These are phyloP conservation scores for Hericium rajendrae DNA, from an alignment of 768 basidiomycete genomes.

Conservation along the genomic window DNA sequence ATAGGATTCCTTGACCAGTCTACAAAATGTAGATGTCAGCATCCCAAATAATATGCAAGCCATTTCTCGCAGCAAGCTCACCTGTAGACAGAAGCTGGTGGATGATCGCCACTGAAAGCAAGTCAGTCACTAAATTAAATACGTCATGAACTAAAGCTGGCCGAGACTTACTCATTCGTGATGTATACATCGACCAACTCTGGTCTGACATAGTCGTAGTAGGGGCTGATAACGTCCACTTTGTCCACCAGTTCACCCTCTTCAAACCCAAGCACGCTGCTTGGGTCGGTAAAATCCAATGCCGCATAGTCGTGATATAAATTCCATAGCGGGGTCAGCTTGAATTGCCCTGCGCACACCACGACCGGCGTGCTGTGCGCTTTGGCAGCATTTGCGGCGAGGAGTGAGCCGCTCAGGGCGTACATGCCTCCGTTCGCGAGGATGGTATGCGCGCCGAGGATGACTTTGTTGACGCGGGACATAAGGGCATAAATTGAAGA, in stretches of 20 bases:
- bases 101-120: constrained; percentile 77
- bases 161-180: constrained; percentile 81
- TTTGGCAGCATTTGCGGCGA: constrained; percentile 80
- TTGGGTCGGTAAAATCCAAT: constrained; percentile 67
- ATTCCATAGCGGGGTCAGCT: constrained; percentile 88
- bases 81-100: constrained; percentile 90
- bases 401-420: constrained; percentile 74
- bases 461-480: constrained; percentile 94
- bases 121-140: not conserved
- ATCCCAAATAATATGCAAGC: not conserved
- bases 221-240: constrained; percentile 92
- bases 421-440: constrained; percentile 96
- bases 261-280: constrained; percentile 61
- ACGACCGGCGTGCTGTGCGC: constrained; percentile 89
- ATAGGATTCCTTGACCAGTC: constrained; percentile 87
- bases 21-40: constrained; percentile 20
- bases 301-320: constrained; percentile 80
- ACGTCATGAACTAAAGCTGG: constrained; percentile 3
- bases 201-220: constrained; percentile 90
- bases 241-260: constrained; percentile 75
- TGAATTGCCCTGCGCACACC: constrained; percentile 93
- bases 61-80: constrained; percentile 15
- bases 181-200: constrained; percentile 91
- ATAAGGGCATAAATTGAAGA: constrained; percentile 93
- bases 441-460: constrained; percentile 91